Evolutionary conservation across 192 early-diverging fungal species (phyloP).

Genomic region (Coemansia sp.): DNA sequence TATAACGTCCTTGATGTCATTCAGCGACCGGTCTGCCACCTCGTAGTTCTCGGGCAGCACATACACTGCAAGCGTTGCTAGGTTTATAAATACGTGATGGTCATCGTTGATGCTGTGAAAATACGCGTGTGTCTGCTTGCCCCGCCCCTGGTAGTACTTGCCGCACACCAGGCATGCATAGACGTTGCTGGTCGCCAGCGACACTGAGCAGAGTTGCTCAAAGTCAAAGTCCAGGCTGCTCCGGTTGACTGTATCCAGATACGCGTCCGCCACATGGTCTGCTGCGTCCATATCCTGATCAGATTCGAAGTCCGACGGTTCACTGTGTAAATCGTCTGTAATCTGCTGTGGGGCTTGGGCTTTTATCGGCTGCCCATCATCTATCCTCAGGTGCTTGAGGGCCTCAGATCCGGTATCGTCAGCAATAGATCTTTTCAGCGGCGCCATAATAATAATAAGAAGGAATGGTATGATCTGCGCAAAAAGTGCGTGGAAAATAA

Average conservation of each 20-base stretch:
- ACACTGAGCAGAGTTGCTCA: conserved; percentile 96
- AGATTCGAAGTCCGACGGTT: too few relatives aligned
- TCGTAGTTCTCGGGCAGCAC: conserved; percentile 94
- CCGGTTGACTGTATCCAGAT: conserved; percentile 83
- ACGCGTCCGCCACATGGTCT: conserved; percentile 52
- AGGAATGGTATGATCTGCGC: too few relatives aligned
- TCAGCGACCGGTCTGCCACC: conserved; percentile 77
- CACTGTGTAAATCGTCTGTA: too few relatives aligned
- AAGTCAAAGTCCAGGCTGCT: conserved; percentile 96
- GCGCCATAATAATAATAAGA: too few relatives aligned
- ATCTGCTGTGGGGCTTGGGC: too few relatives aligned
- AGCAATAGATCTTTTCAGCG: background rate
- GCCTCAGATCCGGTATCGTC: background rate
- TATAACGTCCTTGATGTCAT: conserved; percentile 91
- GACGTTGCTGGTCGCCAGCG: conserved; percentile 88
- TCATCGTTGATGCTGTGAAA: conserved; percentile 93
- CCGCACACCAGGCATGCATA: conserved; percentile 97
- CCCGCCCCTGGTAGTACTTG: conserved; percentile 93
- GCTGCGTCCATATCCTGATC: background rate
- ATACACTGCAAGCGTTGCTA: conserved; percentile 81
- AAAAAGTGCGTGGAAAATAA: too few relatives aligned
- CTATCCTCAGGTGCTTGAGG: background rate
- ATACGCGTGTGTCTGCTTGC: conserved; percentile 88
- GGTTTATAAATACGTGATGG: conserved; percentile 95
- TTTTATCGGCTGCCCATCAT: background rate